Percentiles rank a stretch among this genome's conserved stretches.
phyloP scores from a whole-genome alignment of 352 stramenopile species.

The Phytophthora capsici region DNA sequence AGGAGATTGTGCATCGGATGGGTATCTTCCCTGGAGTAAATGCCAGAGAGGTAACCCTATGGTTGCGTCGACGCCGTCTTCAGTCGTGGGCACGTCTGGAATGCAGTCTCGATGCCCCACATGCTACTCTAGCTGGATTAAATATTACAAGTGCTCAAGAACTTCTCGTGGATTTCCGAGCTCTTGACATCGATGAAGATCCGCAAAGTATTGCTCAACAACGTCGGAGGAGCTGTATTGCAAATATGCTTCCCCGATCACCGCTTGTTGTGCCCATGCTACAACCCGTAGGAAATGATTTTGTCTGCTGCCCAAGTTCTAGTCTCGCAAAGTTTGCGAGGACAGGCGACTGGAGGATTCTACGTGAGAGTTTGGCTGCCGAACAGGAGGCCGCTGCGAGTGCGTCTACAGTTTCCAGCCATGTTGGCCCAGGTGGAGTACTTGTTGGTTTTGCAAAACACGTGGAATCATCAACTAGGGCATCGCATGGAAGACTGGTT shows the following conservation, averaged over 20 bases:
- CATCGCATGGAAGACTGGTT: conserved; percentile 40
- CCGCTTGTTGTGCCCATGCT: conserved; percentile 55
- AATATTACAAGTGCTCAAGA: conserved; percentile 60
- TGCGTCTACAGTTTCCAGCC: conserved; percentile 15
- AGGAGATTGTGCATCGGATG: conserved; percentile 63
- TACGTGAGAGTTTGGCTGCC: conserved; percentile 34
- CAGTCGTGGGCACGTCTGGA: conserved; percentile 69
- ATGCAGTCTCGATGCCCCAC: conserved; percentile 50
- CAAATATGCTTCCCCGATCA: conserved; percentile 23
- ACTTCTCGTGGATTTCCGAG: conserved; percentile 74
- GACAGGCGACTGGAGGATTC: conserved; percentile 43
- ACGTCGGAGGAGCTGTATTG: conserved; percentile 27
- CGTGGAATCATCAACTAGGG: conserved; percentile 40
- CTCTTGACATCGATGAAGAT: conserved; percentile 41
- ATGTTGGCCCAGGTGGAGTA: conserved; percentile 24
- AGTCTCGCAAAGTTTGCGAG: conserved; percentile 42
- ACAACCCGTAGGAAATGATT: conserved; percentile 71
- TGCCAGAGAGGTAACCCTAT: conserved; percentile 61
- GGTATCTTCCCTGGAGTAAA: conserved; percentile 64
- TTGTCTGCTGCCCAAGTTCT: conserved; percentile 40
- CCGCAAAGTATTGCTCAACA: conserved; percentile 32
- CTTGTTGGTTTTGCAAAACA: conserved; percentile 40
- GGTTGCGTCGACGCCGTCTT: conserved; percentile 61
- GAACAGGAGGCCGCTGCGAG: conserved; percentile 31
- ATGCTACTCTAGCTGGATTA: conserved; percentile 47